phyloP scores from a whole-genome alignment of 140 eudicot species.

The Cichorium intybus region DNA sequence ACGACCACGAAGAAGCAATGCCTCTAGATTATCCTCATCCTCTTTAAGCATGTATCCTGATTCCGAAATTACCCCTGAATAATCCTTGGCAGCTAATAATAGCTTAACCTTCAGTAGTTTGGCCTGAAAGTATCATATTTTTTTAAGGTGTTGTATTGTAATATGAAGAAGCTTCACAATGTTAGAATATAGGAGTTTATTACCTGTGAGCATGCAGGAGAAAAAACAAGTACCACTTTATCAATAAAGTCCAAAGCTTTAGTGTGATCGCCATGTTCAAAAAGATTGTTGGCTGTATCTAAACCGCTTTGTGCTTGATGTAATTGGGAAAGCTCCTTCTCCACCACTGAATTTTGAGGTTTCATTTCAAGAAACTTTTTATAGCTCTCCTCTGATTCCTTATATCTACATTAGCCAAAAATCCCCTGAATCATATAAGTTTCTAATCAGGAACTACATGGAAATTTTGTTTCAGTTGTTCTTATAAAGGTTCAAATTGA shows the following conservation, averaged over 20 bases:
- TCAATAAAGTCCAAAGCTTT: constrained; percentile 73
- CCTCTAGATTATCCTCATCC: constrained; percentile 72
- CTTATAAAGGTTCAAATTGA: not conserved
- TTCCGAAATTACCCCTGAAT: constrained; percentile 75
- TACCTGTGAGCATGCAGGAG: constrained; percentile 90
- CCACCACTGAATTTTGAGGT: constrained; percentile 68
- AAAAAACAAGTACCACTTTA: constrained; percentile 86
- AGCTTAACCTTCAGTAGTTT: constrained; percentile 73
- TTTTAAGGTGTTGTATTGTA: not conserved
- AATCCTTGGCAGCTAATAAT: constrained; percentile 72
- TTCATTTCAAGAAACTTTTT: constrained; percentile 73
- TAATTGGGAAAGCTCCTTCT: constrained; percentile 88
- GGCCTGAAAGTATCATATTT: constrained; percentile 62
- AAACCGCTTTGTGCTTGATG: constrained; percentile 73
- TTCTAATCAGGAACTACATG: constrained; percentile 41
- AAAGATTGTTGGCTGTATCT: constrained; percentile 52
- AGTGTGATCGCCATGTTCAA: constrained; percentile 50
- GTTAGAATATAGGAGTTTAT: not conserved
- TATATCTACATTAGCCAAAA: constrained; percentile 85
- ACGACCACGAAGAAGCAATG: constrained; percentile 81
- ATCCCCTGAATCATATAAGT: constrained; percentile 52
- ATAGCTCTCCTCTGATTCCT: constrained; percentile 73
- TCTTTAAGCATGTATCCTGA: constrained; percentile 84
- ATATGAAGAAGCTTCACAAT: not conserved
- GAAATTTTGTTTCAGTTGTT: constrained; percentile 14